These are phyloP conservation scores for Malassezia globosa DNA, from an alignment of 1,284 basidiomycete genomes.

Conservation along the genomic window DNA sequence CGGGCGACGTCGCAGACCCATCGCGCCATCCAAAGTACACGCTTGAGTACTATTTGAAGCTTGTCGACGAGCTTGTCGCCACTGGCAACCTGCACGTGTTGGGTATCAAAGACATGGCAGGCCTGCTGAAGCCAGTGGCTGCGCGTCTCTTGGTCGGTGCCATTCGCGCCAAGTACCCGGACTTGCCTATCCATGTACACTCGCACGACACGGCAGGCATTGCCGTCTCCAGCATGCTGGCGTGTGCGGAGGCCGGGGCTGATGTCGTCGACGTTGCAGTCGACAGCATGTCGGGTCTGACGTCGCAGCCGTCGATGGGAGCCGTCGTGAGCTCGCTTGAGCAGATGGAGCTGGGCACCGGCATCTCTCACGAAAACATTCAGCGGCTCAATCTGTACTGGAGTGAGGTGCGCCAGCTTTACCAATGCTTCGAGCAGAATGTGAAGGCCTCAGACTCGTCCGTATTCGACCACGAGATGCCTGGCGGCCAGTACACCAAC, in stretches of 20 bases:
- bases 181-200: constrained; percentile 97
- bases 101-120: constrained; percentile 99
- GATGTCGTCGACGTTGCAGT: constrained; percentile 98
- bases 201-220: constrained; percentile 99
- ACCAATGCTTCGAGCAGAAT: constrained; percentile 95
- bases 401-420: constrained; percentile 91
- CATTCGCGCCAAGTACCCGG: constrained; percentile 89
- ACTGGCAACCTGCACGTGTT: constrained; percentile 88
- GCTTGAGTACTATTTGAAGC: constrained; percentile 91
- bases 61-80: constrained; percentile 80
- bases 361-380: constrained; percentile 93
- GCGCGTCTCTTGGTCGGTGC: constrained; percentile 85
- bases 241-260: constrained; percentile 85
- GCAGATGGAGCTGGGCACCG: constrained; percentile 86
- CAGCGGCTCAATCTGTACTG: constrained; percentile 96
- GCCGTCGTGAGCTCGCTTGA: constrained; percentile 86
- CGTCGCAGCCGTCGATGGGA: constrained; percentile 98
- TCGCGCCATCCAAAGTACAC: constrained; percentile 92
- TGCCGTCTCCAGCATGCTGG: constrained; percentile 89
- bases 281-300: constrained; percentile 88
- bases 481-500: constrained; percentile 62
- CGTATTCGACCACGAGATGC: constrained; percentile 99
- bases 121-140: constrained; percentile 85
- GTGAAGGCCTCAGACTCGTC: constrained; percentile 74
- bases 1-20: constrained; percentile 87